Evolutionary conservation across 345 rosid species (phyloP), one percentile per base, ranked within the genome.

Genomic region (Luvunga scandens): DNA sequence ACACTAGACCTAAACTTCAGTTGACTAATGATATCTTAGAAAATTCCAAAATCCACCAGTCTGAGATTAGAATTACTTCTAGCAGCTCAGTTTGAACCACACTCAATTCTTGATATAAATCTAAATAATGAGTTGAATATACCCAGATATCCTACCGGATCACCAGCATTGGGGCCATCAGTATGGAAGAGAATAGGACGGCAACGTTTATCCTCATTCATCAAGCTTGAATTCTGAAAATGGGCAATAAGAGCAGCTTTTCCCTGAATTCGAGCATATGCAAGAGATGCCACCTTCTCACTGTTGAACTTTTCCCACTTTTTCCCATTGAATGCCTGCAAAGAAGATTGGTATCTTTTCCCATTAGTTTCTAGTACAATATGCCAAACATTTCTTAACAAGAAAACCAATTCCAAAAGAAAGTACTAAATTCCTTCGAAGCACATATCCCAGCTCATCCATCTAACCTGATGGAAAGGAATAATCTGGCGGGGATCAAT

Each of bases 281-380:
- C 92, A 80, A 93, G 95, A 73, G 90, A 86, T 28, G 97, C 97
- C 67, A 93, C 95, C 85, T 93, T 93, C 78, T 93, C 97, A 77
- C 97, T 93, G 80, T 93, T 93, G 84, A 93, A 93, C 82, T 93
- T 93, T 78, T 93, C 97, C 97, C 97, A 93, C 78, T 93, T 93
- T 80, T 93, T 93, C 48, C 97, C 97, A 85, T 90, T 89, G 69
- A 93, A 93, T 62, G 93, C 95, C 97, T 93, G 88, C 77, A 83
- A 78, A 81, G 68, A 24, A 56, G 19, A 6, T 5, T 21, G 42
- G 57, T 60, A 1, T 68, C 78, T 73, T 10, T 19, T 60, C 50
- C n/a, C 4, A 16, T 55, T 56, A 63, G 39, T 34, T 63, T 6
- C 8, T 36, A 19, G 2, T 25, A 72, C 22, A 16, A 21, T 8